Conservation (phyloP, 352 stramenopile genomes). For the Phytopythium montanum region DNA sequence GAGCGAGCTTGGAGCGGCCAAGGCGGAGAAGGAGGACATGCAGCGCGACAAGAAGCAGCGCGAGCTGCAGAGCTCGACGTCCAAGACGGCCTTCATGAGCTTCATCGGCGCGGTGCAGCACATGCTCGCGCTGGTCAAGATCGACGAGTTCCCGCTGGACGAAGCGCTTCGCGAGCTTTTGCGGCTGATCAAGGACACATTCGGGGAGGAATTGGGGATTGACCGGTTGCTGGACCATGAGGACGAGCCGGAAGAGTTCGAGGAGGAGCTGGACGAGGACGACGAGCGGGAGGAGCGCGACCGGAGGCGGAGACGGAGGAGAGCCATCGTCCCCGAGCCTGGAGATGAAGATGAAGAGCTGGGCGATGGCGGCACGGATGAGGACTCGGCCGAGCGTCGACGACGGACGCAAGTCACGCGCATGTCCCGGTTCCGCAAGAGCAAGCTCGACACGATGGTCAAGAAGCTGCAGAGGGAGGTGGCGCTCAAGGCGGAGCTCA, state of each 20-base stretch:
- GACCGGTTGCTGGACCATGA: slow-evolving; percentile 52
- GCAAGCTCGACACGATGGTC: slow-evolving; percentile 58
- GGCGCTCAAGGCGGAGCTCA: slow-evolving; percentile 36
- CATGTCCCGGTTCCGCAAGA: slow-evolving; percentile 68
- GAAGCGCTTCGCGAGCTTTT: slow-evolving; percentile 74
- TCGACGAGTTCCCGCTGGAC: slow-evolving; percentile 74
- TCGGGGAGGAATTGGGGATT: slow-evolving; percentile 47
- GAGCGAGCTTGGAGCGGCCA: slow-evolving; percentile 32
- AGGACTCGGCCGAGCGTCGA: slow-evolving; percentile 4
- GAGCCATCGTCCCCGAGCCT: slow-evolving; percentile 15
- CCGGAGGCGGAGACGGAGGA: slow-evolving; percentile 13
- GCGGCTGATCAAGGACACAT: slow-evolving; percentile 52
- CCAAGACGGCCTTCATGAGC: slow-evolving; percentile 38
- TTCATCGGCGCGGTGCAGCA: slow-evolving; percentile 64
- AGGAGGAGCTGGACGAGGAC: slow-evolving; percentile 56
- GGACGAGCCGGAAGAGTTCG: slow-evolving; percentile 55
- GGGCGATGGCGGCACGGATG: slow-evolving; percentile 10
- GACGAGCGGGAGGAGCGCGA: slow-evolving; percentile 34
- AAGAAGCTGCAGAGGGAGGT: slow-evolving; percentile 56
- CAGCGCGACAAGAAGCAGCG: slow-evolving; percentile 55
- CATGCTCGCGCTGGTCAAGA: slow-evolving; percentile 68
- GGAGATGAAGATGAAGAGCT: slow-evolving; percentile 6
- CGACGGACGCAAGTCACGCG: slow-evolving; percentile 29
- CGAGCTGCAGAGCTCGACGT: slow-evolving; percentile 50
- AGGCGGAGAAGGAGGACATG: slow-evolving; percentile 54